A percentile compares a stretch with the other conserved stretches of the same genome.
These are phyloP conservation scores for Misopates orontium DNA, from an alignment of 257 asterid species.

Conservation along the genomic window DNA sequence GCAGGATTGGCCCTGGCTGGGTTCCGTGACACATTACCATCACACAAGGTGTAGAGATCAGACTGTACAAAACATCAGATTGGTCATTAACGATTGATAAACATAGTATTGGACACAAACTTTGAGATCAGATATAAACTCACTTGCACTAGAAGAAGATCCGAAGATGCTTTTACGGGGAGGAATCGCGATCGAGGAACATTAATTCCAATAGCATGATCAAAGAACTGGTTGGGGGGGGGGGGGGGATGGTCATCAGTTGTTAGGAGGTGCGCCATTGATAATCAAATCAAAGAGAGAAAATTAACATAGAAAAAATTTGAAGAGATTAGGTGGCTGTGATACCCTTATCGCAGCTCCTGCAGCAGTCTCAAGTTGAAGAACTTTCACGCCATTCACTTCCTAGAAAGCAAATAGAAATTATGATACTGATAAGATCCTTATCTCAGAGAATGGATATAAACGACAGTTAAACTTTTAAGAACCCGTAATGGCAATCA, in stretches of 20 bases:
- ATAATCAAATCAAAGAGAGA: conserved; percentile 4
- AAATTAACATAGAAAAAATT: background rate
- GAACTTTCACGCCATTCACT: conserved; percentile 92
- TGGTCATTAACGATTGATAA: conserved; percentile 15
- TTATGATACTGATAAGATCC: conserved; percentile 19
- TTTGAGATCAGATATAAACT: conserved; percentile 23
- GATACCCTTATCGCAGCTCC: conserved; percentile 97
- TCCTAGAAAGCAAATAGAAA: conserved; percentile 48
- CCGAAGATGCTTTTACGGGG: conserved; percentile 94
- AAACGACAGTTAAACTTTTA: background rate
- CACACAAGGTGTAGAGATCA: conserved; percentile 86
- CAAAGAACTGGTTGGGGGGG: conserved; percentile 68
- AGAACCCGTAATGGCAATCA: conserved; percentile 10
- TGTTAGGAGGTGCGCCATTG: background rate
- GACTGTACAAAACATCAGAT: conserved; percentile 56
- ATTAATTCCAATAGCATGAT: conserved; percentile 84
- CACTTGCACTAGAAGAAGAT: conserved; percentile 95
- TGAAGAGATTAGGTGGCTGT: conserved; percentile 7
- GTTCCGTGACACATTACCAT: conserved; percentile 80
- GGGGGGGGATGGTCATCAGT: conserved; percentile 1
- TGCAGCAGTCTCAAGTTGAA: conserved; percentile 98
- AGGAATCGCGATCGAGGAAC: conserved; percentile 98
- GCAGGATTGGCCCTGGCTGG: conserved; percentile 76
- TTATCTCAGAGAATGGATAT: too few species aligned
- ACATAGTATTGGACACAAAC: background rate